These are phyloP conservation scores for Agrocybe chaxingu DNA, from an alignment of 768 basidiomycete species.

Conservation along the genomic window DNA sequence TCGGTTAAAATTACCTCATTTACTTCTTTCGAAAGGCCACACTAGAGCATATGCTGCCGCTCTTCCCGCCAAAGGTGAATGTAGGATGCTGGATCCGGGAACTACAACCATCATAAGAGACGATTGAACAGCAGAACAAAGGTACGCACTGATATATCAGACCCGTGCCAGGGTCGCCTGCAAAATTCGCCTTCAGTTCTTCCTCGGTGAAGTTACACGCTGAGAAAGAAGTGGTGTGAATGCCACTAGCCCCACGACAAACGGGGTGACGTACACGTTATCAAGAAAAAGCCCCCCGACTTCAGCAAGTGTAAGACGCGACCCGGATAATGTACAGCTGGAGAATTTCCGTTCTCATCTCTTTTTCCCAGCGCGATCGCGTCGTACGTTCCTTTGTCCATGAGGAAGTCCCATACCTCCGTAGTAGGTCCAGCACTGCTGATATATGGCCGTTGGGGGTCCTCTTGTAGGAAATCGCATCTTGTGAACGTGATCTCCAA, in stretches of 20 bases:
- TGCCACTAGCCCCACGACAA: neutral
- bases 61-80: constrained; percentile 75
- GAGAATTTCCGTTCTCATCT: constrained; percentile 48
- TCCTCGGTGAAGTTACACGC: constrained; percentile 87
- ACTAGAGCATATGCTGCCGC: constrained; percentile 65
- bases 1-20: neutral
- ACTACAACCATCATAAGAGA: constrained; percentile 30
- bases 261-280: constrained; percentile 61
- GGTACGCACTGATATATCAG: constrained; percentile 63
- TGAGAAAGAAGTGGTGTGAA: constrained; percentile 16
- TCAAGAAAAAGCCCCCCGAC: constrained; percentile 68
- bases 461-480: constrained; percentile 64
- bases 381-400: constrained; percentile 90
- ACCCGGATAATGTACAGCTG: constrained; percentile 56
- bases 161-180: constrained; percentile 35
- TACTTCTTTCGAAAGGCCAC: constrained; percentile 60
- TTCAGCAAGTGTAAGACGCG: constrained; percentile 56
- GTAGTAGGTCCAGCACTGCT: constrained; percentile 15
- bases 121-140: neutral
- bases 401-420: constrained; percentile 63
- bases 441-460: constrained; percentile 34
- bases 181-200: constrained; percentile 59
- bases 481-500: constrained; percentile 48
- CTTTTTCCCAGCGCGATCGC: constrained; percentile 73
- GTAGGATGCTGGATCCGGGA: constrained; percentile 71